Base-by-base conservation (phyloP, 2,329 filamentous ascomycete species). In the Monosporascus sp. region DNA sequence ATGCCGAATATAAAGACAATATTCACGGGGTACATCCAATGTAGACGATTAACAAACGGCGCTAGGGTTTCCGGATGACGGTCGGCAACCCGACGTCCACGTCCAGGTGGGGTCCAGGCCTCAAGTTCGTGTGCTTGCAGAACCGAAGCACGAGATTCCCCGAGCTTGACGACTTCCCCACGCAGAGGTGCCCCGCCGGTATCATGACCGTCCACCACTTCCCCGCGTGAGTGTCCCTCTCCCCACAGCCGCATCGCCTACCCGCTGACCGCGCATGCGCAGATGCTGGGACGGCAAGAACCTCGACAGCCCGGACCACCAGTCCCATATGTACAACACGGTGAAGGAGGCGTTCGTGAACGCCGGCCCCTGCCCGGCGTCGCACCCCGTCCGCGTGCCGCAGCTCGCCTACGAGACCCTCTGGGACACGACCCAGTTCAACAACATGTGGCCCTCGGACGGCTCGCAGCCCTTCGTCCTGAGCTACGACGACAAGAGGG, bases 221-320 rank as follows among this genome's bases (percentile, higher is more conserved):
- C 60, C 69, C 68, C 6, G 64, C 69, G 66, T 70, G 15, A 62
- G 67, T 58, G 2, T 14, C 24, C 11, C 6, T 20, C 48, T 28
- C n/a, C 9, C 37, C 11, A 40, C 24, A 0, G 9, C 43, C 14
- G 44, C 8, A 7, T 6, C 20, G 4, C 37, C 37, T n/a, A 22
- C 22, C 15, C 20, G 38, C 57, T 60, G 7, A 62, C 51, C 17
- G 7, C 15, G 11, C 17, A 2, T 8, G 2, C 37, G 57, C 37
- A 72, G 73, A 14, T 76, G 74, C 68, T 77, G 74, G 74, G 73
- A 76, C 52, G 74, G 74, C 49, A 69, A 72, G 58, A 76, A 74
- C 55, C 65, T 75, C 17, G 74, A 77, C 55, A 70, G 61, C 48
- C 63, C 63, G 1, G 62, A 64, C 56, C 63, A 65, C 51, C 59